phyloP scores from a whole-genome alignment of 139 green algal species.

The Gonium pectorale region DNA sequence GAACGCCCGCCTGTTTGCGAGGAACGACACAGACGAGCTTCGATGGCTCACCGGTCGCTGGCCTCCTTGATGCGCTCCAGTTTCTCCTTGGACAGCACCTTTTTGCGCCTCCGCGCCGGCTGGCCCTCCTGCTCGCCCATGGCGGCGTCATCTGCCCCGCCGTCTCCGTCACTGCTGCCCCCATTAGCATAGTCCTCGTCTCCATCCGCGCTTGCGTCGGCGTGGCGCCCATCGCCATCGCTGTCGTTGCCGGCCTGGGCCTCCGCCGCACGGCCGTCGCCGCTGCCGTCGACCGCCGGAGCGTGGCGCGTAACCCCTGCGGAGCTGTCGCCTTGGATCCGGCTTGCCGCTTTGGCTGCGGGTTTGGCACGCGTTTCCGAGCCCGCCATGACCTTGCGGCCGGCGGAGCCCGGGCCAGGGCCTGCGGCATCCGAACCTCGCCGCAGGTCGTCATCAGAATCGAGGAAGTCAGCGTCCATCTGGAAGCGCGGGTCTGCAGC shows the following conservation, averaged over 20 bases:
- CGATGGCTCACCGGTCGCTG: conserved; percentile 48
- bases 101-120: conserved; percentile 51
- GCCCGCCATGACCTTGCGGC: no score
- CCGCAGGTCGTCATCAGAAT: not conserved
- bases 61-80: conserved; percentile 64
- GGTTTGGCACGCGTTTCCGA: no score
- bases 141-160: not conserved
- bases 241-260: not conserved
- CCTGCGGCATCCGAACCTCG: no score
- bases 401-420: no score
- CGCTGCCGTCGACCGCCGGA: no score
- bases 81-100: conserved; percentile 62
- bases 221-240: not conserved
- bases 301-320: no score
- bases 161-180: conserved; percentile 5
- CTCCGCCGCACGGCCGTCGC: not conserved
- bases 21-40: no score
- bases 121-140: not conserved
- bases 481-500: conserved; percentile 9
- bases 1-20: no score
- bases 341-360: no score
- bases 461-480: conserved; percentile 22
- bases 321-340: no score
- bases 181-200: not conserved
- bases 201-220: no score